phyloP scores from a whole-genome alignment of 2,329 filamentous ascomycete species.

The Xylariaceae sp. region DNA sequence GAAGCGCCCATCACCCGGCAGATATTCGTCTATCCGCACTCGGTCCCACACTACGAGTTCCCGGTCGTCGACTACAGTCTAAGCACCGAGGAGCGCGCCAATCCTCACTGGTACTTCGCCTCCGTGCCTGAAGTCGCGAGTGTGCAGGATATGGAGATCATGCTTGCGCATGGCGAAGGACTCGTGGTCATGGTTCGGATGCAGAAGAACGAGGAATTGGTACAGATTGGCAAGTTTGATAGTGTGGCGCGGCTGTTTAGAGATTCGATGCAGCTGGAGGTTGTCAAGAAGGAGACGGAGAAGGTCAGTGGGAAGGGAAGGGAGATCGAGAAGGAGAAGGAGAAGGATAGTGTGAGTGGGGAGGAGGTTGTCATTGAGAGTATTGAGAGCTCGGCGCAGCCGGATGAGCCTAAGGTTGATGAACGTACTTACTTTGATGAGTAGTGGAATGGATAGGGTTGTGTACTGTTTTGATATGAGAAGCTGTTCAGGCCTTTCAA shows the following conservation, averaged over 20 bases:
- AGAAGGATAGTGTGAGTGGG: neutral
- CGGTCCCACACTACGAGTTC: slow-evolving; percentile 20
- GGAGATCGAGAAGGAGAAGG: neutral
- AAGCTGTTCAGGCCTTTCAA: no score
- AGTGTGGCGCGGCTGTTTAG: slow-evolving; percentile 10
- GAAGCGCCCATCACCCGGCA: neutral
- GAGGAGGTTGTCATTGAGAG: no score
- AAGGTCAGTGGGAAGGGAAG: neutral
- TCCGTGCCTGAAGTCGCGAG: slow-evolving; percentile 16
- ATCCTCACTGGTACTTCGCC: slow-evolving; percentile 16
- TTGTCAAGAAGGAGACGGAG: slow-evolving; percentile 16
- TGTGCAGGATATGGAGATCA: slow-evolving; percentile 16
- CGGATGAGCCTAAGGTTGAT: no score
- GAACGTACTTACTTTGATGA: no score
- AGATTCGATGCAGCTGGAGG: slow-evolving; percentile 22
- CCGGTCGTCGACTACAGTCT: slow-evolving; percentile 26
- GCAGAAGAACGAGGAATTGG: slow-evolving; percentile 6
- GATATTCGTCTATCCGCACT: slow-evolving; percentile 23
- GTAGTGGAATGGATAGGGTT: no score
- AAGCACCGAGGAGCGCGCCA: neutral
- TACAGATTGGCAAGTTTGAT: slow-evolving; percentile 11
- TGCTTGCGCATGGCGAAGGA: slow-evolving; percentile 14
- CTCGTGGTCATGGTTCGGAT: slow-evolving; percentile 15
- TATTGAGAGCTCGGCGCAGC: no score
- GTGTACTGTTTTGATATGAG: no score